Conservation (phyloP, 2,329 filamentous ascomycete genomes). For the Penicillium sclerotiorum region DNA sequence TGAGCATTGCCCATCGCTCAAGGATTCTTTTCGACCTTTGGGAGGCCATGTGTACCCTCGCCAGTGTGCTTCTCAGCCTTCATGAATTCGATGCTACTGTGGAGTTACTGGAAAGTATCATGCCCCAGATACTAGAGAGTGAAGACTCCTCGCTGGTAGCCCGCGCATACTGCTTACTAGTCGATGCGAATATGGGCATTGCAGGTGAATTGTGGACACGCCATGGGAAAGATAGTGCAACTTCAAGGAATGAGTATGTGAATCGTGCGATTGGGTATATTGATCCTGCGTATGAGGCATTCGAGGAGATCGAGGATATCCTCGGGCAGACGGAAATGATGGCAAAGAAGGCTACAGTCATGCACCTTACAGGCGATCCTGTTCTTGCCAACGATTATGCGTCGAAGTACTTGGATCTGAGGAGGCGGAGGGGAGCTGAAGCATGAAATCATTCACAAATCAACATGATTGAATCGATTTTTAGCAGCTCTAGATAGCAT, state of each 20-base stretch:
- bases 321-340: constrained; percentile 75
- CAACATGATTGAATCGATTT: too few species aligned
- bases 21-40: constrained; percentile 71
- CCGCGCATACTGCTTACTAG: constrained; percentile 68
- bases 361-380: constrained; percentile 68
- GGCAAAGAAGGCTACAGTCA: constrained; percentile 78
- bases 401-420: constrained; percentile 64
- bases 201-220: constrained; percentile 55
- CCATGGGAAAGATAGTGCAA: constrained; percentile 20
- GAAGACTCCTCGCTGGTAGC: constrained; percentile 65
- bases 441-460: background rate
- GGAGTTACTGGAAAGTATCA: constrained; percentile 66
- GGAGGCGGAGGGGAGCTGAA: constrained; percentile 40
- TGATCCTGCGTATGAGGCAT: constrained; percentile 66
- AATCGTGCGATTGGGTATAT: constrained; percentile 62
- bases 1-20: constrained; percentile 71
- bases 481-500: too few species aligned
- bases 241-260: constrained; percentile 58
- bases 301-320: constrained; percentile 67
- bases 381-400: constrained; percentile 67
- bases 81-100: constrained; percentile 70
- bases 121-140: constrained; percentile 77
- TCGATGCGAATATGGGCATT: constrained; percentile 77
- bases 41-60: constrained; percentile 69
- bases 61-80: constrained; percentile 69